Evolutionary conservation across 352 stramenopile genomes (phyloP), one percentile per base, ranked within the genome.

Genomic region (Poterioochromonas sp.): DNA sequence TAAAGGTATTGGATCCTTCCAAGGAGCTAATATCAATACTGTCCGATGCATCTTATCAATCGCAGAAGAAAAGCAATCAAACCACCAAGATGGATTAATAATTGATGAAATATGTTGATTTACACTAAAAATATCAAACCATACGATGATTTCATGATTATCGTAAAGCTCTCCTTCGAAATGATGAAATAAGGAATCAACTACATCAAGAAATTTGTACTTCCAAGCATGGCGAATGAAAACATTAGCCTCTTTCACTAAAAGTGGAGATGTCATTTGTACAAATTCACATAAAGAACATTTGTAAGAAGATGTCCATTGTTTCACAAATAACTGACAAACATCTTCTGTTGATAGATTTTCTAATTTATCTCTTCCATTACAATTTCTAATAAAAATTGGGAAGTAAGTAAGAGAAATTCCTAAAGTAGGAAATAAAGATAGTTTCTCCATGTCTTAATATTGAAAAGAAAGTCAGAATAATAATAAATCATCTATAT

Each of bases 151-250:
- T 1, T 58, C n/a, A 18, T 32, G 58, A 15, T 32, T 68, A 12
- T 12, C 34, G 8, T 53, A 8, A 8, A 8, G 8, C 44, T 53
- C 44, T 20, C 44, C 44, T 18, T 68, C 12, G 11, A 74, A 74
- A 58, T 74, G 65, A 29, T 74, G 0, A 39, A 3, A 39, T 35
- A 76, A 35, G 1, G 69, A 20, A 22, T 76, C 47, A 2, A 76
- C 69, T 15, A 64, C n/a, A 64, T 76, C 69, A 47, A 76, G 69
- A 64, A 76, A 76, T 29, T 32, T 26, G 35, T 5, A 64, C 18
- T 62, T 47, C 69, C 69, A 76, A 29, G 29, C 34, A 40, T 74
- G 65, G 5, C 5, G 29, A n/a, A 74, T 74, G 29, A 58, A 74
- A n/a, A 74, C 65, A 39, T 20, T 1, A 40, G 65, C 65, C 37